Evolutionary conservation across 306 rosid species (phyloP).

Genomic region (Lathyrus tuberosus): DNA sequence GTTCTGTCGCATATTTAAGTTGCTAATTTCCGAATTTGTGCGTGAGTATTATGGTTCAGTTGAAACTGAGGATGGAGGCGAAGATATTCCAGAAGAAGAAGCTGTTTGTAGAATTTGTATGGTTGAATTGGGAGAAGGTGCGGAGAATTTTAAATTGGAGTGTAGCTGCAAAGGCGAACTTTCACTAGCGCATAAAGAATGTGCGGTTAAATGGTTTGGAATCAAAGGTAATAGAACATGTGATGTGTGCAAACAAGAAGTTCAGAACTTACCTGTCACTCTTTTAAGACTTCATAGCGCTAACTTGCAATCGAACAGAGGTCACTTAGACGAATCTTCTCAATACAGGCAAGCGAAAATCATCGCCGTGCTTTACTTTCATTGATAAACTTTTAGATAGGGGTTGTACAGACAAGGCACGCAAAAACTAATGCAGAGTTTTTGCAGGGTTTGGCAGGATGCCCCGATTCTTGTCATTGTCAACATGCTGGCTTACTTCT

Average conservation of each 20-base stretch:
- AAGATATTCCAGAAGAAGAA: conserved; percentile 74
- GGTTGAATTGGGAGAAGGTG: conserved; percentile 69
- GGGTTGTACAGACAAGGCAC: not conserved
- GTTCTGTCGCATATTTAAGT: not conserved
- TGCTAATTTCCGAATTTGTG: conserved; percentile 34
- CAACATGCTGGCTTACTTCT: conserved; percentile 52
- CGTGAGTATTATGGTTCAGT: conserved; percentile 56
- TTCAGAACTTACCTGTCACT: conserved; percentile 75
- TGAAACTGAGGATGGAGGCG: conserved; percentile 60
- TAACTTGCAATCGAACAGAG: conserved; percentile 45
- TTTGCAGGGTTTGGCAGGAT: conserved; percentile 49
- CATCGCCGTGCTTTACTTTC: not conserved
- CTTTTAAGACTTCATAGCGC: conserved; percentile 56
- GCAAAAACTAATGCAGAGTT: conserved; percentile 26
- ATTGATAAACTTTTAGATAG: not conserved
- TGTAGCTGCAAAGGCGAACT: conserved; percentile 94
- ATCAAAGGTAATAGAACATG: conserved; percentile 83
- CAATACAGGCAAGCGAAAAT: conserved; percentile 61
- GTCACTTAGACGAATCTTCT: conserved; percentile 45
- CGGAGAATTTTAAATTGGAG: conserved; percentile 75
- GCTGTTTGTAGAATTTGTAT: conserved; percentile 89
- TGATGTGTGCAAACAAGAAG: conserved; percentile 86
- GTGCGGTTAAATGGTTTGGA: conserved; percentile 86
- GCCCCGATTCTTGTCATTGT: conserved; percentile 48
- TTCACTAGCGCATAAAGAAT: conserved; percentile 81